Conservation (phyloP, 306 rosid species). For the Delonix regia region DNA sequence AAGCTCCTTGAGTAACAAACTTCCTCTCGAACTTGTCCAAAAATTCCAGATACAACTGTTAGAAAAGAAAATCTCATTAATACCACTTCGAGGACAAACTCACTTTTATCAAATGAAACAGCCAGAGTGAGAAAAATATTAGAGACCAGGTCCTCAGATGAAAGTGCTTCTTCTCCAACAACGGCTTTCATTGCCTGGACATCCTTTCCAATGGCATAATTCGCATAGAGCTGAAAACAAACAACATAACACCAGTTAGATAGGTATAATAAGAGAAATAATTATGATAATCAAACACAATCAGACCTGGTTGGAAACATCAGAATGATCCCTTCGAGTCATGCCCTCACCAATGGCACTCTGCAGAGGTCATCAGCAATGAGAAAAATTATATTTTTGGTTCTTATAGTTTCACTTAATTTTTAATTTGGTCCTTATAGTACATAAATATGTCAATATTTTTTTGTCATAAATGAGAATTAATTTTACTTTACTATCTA, state of each 20-base stretch:
- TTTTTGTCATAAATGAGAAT: no score
- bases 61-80: constrained; percentile 15
- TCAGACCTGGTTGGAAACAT: constrained; percentile 98
- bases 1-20: constrained; percentile 95
- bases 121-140: neutral
- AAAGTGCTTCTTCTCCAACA: constrained; percentile 99
- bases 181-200: constrained; percentile 99
- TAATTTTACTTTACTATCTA: no score
- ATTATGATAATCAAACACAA: constrained; percentile 12
- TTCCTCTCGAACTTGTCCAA: constrained; percentile 98
- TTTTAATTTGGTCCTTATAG: no score
- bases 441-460: no score
- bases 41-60: constrained; percentile 91
- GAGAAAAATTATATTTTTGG: no score
- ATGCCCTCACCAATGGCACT: constrained; percentile 99
- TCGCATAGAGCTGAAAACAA: constrained; percentile 82
- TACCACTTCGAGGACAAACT: constrained; percentile 17
- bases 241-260: constrained; percentile 34
- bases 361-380: constrained; percentile 53
- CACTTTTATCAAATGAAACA: constrained; percentile 3
- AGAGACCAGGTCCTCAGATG: constrained; percentile 96
- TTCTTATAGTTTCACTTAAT: no score
- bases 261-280: neutral
- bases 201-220: constrained; percentile 99
- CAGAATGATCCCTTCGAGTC: constrained; percentile 97